Percentiles rank a stretch among this genome's conserved stretches.
Evolutionary conservation across 768 basidiomycete genomes (phyloP).

Genomic region (Aureoboletus auriporus): DNA sequence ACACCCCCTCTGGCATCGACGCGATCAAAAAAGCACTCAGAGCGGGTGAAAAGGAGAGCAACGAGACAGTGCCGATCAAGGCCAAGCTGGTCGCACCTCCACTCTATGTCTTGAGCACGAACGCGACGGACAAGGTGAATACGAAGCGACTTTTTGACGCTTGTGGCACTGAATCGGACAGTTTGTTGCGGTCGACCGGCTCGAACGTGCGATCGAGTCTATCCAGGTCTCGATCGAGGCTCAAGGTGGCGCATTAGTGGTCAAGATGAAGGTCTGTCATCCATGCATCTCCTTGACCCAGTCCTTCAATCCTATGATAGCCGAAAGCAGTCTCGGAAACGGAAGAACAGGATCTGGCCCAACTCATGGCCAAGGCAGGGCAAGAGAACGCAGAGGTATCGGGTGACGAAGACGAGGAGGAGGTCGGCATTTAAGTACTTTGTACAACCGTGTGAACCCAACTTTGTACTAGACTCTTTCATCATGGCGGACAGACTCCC

Average conservation of each 20-base stretch:
- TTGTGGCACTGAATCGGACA: slow-evolving; percentile 21
- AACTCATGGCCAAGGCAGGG: slow-evolving; percentile 93
- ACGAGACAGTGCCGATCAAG: slow-evolving; percentile 90
- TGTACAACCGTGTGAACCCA: too few species aligned
- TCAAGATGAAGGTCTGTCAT: slow-evolving; percentile 88
- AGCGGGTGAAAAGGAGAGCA: slow-evolving; percentile 86
- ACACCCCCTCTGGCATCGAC: slow-evolving; percentile 92
- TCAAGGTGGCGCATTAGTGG: slow-evolving; percentile 79
- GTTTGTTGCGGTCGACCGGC: slow-evolving; percentile 86
- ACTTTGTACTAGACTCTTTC: too few species aligned
- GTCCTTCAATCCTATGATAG: slow-evolving; percentile 37
- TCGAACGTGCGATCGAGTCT: slow-evolving; percentile 90
- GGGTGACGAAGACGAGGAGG: slow-evolving; percentile 88
- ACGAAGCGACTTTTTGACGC: not conserved
- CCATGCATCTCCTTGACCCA: not conserved
- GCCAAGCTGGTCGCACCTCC: slow-evolving; percentile 96
- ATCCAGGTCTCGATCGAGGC: slow-evolving; percentile 84
- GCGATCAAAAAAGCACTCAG: slow-evolving; percentile 91
- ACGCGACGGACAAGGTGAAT: slow-evolving; percentile 89
- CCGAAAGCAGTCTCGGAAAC: slow-evolving; percentile 98
- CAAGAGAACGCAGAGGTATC: slow-evolving; percentile 95
- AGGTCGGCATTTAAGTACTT: slow-evolving; percentile 17
- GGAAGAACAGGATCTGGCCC: slow-evolving; percentile 95
- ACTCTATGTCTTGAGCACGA: slow-evolving; percentile 91
- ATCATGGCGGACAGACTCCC: slow-evolving; percentile 44